phyloP scores from a whole-genome alignment of 768 basidiomycete genomes.

The Lactarius vividus region DNA sequence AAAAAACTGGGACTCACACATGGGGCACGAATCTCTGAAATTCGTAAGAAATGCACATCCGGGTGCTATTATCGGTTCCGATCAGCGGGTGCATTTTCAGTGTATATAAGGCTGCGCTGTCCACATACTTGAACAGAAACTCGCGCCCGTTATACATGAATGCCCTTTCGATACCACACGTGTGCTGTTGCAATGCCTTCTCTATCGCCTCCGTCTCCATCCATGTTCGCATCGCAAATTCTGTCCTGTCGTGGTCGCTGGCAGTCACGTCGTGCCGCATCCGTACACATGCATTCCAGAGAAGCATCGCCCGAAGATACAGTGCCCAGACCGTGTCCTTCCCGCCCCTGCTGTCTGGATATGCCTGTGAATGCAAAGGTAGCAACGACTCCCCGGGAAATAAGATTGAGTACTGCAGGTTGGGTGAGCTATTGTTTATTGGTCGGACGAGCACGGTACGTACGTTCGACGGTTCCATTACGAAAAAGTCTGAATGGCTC shows the following conservation, averaged over 20 bases:
- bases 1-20: constrained; percentile 43
- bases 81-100: constrained; percentile 16
- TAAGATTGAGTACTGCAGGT: constrained; percentile 58
- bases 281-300: constrained; percentile 72
- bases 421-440: neutral
- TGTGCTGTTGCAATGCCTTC: constrained; percentile 57
- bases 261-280: constrained; percentile 47
- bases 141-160: constrained; percentile 71
- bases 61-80: constrained; percentile 44
- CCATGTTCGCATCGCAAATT: constrained; percentile 69
- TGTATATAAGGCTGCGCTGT: constrained; percentile 4
- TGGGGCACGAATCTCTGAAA: constrained; percentile 64
- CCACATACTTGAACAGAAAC: constrained; percentile 70
- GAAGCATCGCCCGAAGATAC: constrained; percentile 61
- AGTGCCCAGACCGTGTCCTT: constrained; percentile 78
- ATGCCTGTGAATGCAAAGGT: constrained; percentile 34
- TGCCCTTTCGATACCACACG: constrained; percentile 63
- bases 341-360: constrained; percentile 34
- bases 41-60: constrained; percentile 69
- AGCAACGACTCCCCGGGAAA: constrained; percentile 69
- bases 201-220: constrained; percentile 67
- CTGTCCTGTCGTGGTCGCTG: constrained; percentile 51
- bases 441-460: constrained; percentile 31
- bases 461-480: constrained; percentile 66
- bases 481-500: constrained; percentile 45